A percentile compares a stretch with the other conserved stretches of the same genome.
Evolutionary conservation across 768 basidiomycete species (phyloP).

Genomic region (Leucosporidium yakuticum): DNA sequence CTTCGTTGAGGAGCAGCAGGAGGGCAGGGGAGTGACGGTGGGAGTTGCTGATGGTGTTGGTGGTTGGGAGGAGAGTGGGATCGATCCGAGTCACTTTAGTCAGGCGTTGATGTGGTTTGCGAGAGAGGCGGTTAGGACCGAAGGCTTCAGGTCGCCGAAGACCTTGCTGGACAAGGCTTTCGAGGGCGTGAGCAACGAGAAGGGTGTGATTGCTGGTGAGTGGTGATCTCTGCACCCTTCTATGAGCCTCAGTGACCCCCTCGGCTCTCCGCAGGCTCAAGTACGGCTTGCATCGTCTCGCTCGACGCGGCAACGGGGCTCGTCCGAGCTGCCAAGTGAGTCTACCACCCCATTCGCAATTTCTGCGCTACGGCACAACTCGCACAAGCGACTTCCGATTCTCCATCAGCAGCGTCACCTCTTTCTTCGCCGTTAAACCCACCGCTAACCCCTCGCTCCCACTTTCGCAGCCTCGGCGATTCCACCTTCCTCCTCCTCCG

Average conservation of each 20-base stretch:
- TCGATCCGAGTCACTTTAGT: slow-evolving; percentile 83
- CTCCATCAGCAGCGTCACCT: no score
- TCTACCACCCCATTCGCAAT: not conserved
- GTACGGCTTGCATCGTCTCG: slow-evolving; percentile 24
- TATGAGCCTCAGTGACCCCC: no score
- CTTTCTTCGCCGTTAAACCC: no score
- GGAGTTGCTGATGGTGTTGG: slow-evolving; percentile 29
- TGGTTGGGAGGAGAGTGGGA: slow-evolving; percentile 67
- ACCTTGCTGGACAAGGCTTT: slow-evolving; percentile 12
- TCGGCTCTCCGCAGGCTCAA: not conserved
- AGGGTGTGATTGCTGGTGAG: slow-evolving; percentile 27
- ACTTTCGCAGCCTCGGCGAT: slow-evolving; percentile 25
- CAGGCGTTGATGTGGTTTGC: slow-evolving; percentile 66
- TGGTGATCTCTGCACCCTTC: not conserved
- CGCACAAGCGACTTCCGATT: no score
- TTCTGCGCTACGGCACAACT: no score
- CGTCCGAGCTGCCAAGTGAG: slow-evolving; percentile 26
- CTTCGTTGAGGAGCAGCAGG: slow-evolving; percentile 4
- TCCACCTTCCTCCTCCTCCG: slow-evolving; percentile 23
- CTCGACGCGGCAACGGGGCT: slow-evolving; percentile 22
- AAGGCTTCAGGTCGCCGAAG: not conserved
- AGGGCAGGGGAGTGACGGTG: slow-evolving; percentile 4
- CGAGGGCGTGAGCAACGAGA: slow-evolving; percentile 17
- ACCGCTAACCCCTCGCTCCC: not conserved
- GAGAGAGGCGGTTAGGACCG: slow-evolving; percentile 10